A percentile compares a stretch with the other conserved stretches of the same genome.
Conservation (phyloP, 169 alveolate species). For the Cryptosporidium muris region DNA sequence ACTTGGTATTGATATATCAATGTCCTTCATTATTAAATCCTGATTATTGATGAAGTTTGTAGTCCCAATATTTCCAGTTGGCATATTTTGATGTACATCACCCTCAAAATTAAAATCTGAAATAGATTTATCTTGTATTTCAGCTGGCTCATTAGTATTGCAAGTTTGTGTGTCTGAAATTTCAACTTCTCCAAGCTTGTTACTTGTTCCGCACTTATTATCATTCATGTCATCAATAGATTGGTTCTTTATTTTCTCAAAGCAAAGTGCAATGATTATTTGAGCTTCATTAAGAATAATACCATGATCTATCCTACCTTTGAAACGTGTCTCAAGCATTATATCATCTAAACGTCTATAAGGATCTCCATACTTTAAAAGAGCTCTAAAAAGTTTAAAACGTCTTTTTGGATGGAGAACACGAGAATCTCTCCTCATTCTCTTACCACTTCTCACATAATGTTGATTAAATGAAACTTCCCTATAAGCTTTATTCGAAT, state of each 20-base stretch:
- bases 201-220: background rate
- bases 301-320: slow-evolving; percentile 77
- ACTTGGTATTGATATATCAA: too few relatives aligned
- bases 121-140: background rate
- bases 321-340: slow-evolving; percentile 80
- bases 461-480: slow-evolving; percentile 17
- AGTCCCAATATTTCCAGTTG: slow-evolving; percentile 1
- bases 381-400: slow-evolving; percentile 81
- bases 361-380: slow-evolving; percentile 85
- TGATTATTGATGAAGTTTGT: too few relatives aligned
- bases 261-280: slow-evolving; percentile 45
- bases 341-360: slow-evolving; percentile 83
- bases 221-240: background rate
- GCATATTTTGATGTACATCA: background rate
- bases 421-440: slow-evolving; percentile 51
- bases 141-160: background rate
- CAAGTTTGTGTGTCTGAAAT: slow-evolving; percentile 4
- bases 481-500: slow-evolving; percentile 13
- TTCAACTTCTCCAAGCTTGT: background rate
- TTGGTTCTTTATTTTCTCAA: slow-evolving; percentile 22
- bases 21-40: too few relatives aligned
- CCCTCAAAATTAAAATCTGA: background rate
- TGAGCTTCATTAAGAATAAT: slow-evolving; percentile 81
- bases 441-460: slow-evolving; percentile 32
- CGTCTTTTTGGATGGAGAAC: slow-evolving; percentile 77